Conservation (phyloP, 768 basidiomycete species). For the Leucocoprinus leucothites region DNA sequence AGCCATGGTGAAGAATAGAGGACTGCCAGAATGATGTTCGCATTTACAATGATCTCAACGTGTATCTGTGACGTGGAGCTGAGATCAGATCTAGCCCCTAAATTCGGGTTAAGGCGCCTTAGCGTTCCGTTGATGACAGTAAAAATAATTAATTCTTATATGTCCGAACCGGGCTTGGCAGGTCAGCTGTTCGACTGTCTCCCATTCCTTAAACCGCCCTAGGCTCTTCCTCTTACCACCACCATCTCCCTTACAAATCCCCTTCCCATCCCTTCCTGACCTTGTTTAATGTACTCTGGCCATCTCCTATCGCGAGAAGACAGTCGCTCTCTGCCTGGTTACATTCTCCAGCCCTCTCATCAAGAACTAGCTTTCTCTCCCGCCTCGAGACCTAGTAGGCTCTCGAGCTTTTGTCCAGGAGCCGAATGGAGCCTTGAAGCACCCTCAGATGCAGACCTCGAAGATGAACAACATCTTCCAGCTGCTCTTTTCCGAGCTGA, state of each 20-base stretch:
- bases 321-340: conserved; percentile 11
- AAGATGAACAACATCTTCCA: conserved; percentile 23
- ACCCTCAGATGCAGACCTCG: conserved; percentile 15
- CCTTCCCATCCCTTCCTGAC: conserved; percentile 4
- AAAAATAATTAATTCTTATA: conserved; percentile 12
- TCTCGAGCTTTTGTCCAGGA: conserved; percentile 7
- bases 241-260: conserved; percentile 11
- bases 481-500: conserved; percentile 17
- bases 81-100: conserved; percentile 11
- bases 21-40: background rate
- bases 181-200: conserved; percentile 5
- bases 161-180: conserved; percentile 8
- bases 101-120: background rate
- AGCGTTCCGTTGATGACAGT: conserved; percentile 10
- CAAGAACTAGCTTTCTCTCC: conserved; percentile 8
- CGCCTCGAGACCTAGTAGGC: conserved; percentile 3
- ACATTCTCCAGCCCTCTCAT: conserved; percentile 10
- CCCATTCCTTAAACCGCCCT: background rate
- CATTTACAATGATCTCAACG: background rate
- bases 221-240: conserved; percentile 17
- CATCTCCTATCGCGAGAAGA: conserved; percentile 12
- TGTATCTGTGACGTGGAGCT: conserved; percentile 7
- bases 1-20: conserved; percentile 21
- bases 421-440: conserved; percentile 9
- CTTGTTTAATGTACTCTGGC: conserved; percentile 23